These are phyloP conservation scores for Ogataea pini DNA, from an alignment of 805 yeast genomes.

Conservation along the genomic window DNA sequence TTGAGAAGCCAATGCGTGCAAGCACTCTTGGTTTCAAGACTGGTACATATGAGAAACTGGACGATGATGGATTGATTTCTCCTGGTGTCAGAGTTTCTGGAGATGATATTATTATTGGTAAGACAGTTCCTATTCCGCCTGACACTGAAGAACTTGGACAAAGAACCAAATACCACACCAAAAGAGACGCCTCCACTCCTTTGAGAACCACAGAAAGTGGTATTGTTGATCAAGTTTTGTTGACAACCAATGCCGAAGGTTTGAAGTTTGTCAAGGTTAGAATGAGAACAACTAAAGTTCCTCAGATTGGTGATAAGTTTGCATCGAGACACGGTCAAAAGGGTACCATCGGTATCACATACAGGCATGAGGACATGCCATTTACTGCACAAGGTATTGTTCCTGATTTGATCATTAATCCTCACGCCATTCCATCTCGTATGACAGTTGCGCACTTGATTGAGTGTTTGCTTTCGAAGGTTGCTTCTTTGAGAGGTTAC, in stretches of 20 bases:
- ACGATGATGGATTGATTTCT: constrained; percentile 96
- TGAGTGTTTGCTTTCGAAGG: constrained; percentile 95
- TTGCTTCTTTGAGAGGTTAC: constrained; percentile 88
- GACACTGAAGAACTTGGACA: constrained; percentile 98
- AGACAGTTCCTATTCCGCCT: constrained; percentile 98
- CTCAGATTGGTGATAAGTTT: constrained; percentile 98
- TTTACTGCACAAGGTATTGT: constrained; percentile 93
- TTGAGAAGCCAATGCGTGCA: constrained; percentile 94
- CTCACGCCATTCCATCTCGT: constrained; percentile 99
- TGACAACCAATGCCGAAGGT: constrained; percentile 98
- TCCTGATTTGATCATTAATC: constrained; percentile 96
- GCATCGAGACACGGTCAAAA: constrained; percentile 99
- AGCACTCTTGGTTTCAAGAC: constrained; percentile 94
- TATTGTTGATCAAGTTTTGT: constrained; percentile 94
- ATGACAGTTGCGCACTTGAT: constrained; percentile 99
- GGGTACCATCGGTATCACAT: constrained; percentile 99
- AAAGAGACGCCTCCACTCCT: constrained; percentile 98
- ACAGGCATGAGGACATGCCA: constrained; percentile 99
- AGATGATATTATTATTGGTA: constrained; percentile 97
- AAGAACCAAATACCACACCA: constrained; percentile 96
- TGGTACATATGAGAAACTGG: constrained; percentile 97
- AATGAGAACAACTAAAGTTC: constrained; percentile 97
- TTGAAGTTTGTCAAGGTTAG: constrained; percentile 96
- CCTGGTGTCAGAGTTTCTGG: constrained; percentile 99
- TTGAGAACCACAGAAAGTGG: constrained; percentile 96